Evolutionary conservation across 805 yeast species (phyloP), one percentile per base, ranked within the genome.

Genomic region (Kregervanrija delftensis): DNA sequence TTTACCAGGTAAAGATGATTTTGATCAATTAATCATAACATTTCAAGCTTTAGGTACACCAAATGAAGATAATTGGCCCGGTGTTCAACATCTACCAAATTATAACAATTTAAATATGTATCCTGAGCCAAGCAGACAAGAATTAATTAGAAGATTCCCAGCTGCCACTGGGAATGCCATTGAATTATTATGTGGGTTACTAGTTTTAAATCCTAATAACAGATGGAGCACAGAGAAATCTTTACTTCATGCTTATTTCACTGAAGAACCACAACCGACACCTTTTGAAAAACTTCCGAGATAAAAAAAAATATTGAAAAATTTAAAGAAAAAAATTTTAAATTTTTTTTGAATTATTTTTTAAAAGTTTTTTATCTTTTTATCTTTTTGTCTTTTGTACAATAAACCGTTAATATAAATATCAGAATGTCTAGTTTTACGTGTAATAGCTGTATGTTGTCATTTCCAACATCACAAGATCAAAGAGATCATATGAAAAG

Each of bases 31-130:
- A 35, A 95, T 85, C 40, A 85, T 89, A n/a, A 93, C 98, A 0
- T 91, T 93, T 61, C 79, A 86, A 57, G 99, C 98, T 0, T 66
- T 91, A 47, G 99, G 99, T 0, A 90, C 99, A 0, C 99, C 99
- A 4, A 86, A 95, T 0, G 96, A 90, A 52, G 79, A 74, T 31
- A 79, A 71, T 2, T 93, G 99, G 99, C 95, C 96, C 0, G 86
- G 88, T 40, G 95, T 91, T 2, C 76, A 90, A 1, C 71, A 76
- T 47, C 72, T 93, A 41, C 93, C 96, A 0, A 71, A 78, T 28
- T 93, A 86, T 60, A 79, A 83, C 55, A 78, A 86, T 33, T 66
- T 86, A 50, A 77, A 78, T 37, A 76, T 81, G 28, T 90, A 86
- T 58, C 96, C 97, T 3, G 81, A 81, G 12, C 97, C 97, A 0